Evolutionary conservation across 306 rosid genomes (phyloP), one percentile per base, ranked within the genome.

Genomic region (Boehmeria nivea): DNA sequence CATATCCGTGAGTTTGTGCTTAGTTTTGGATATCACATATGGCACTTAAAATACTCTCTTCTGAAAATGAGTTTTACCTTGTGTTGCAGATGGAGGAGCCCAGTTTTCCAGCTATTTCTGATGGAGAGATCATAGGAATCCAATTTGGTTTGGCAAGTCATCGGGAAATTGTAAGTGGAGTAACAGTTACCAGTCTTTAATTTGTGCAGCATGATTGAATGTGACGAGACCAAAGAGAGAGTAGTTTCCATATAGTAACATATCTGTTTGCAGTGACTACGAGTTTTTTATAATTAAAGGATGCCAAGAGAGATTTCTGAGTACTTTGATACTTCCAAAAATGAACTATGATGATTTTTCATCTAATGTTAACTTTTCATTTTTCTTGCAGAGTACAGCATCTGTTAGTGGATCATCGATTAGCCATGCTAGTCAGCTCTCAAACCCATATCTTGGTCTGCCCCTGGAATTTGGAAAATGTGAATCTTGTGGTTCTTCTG

Each of bases 401-500:
- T 87, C 98, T 3, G 68, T 87, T 16, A 90, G 82, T 42, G 91
- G 76, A 23, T 80, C 88, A 23, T 43, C 90, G 8, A 84, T 90
- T 43, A 78, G 85, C 62, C 98, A 90, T 55, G 83, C 87, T 13
- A 90, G 87, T 60, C 98, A 90, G 71, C 88, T 87, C 6, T 69
- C 85, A 22, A 90, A 90, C 68, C 95, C 99, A 4, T 91, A 84
- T 65, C 96, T 91, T 63, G 99, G 99, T 28, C 70, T 91, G 8
- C 98, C 98, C 1, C 88, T 90, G 2, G 98, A 90, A 67, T 80
- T 65, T 61, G 98, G 98, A 1, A 77, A 79, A 54, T 90, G 98
- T 67, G 99, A 91, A 67, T 82, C 96, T 24, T 87, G 99, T 79
- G 99, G 96, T 16, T 77, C 99, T 24, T 72, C 96, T 14, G 96